Evolutionary conservation across 495 filamentous ascomycete species (phyloP), one percentile per base, ranked within the genome.

Genomic region (Delitschia confertaspora): DNA sequence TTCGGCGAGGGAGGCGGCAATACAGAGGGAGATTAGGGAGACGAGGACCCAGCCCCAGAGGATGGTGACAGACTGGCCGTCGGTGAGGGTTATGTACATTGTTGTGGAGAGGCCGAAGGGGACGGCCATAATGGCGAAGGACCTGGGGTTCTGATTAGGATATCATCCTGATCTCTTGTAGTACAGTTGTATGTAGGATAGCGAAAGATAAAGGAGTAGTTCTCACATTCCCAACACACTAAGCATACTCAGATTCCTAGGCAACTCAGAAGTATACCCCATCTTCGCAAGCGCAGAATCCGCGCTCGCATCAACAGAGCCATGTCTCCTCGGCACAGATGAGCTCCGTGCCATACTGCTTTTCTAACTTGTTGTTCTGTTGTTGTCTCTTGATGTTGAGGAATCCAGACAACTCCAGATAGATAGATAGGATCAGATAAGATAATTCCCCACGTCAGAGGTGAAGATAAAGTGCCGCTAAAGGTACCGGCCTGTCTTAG

Each of bases 81-180:
- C 74, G 33, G 72, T 69, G 33, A 85, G 68, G 11, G 77, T 76
- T 53, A 82, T 81, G 64, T 75, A 80, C 29, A 85, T 60, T 38
- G 80, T 85, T 22, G 80, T 83, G 51, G 74, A 75, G 22, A 82
- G 69, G 30, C 80, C 80, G 49, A 78, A 85, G 11, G 80, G 80
- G 17, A 69, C 71, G 7, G 72, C 72, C 67, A 75, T 75, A 47
- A 75, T 75, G 19, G 72, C 72, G 40, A 74, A 75, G 42, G 69
- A 72, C 55, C 51, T 54, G 21, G n/a, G 25, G 58, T 55, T 48
- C 25, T 11, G 63, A 42, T 4, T 62, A 65, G 17, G 13, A 30
- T 8, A 8, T 30, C 8, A 8, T 13, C 26, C 8, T 13, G 26
- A 13, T 29, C 13, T 29, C 26, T 29, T 29, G 26, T 29, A 13